Evolutionary conservation across 805 yeast genomes (phyloP).

Genomic region (Blastobotrys chiropterorum): DNA sequence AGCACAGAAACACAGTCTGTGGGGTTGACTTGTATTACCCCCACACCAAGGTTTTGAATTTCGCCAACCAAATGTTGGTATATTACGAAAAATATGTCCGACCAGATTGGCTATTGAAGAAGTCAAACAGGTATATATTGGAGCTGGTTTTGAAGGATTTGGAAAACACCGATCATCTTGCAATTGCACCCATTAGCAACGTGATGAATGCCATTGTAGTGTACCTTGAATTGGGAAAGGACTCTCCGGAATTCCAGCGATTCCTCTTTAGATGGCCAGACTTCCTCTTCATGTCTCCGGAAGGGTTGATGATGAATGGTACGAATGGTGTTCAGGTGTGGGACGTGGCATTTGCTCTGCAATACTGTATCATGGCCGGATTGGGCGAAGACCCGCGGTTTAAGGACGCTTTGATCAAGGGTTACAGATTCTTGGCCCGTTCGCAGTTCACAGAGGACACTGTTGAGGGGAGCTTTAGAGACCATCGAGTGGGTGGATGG

Average conservation of each 20-base stretch:
- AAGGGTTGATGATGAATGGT: slow-evolving; percentile 92
- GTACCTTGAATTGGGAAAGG: slow-evolving; percentile 60
- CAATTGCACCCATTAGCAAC: slow-evolving; percentile 91
- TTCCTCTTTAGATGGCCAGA: slow-evolving; percentile 63
- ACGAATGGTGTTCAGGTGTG: slow-evolving; percentile 97
- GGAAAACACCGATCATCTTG: slow-evolving; percentile 67
- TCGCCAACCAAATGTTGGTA: slow-evolving; percentile 53
- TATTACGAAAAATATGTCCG: slow-evolving; percentile 66
- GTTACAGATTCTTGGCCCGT: slow-evolving; percentile 65
- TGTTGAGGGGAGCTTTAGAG: slow-evolving; percentile 72
- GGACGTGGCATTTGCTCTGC: slow-evolving; percentile 92
- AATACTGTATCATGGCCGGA: slow-evolving; percentile 74
- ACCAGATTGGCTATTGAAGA: slow-evolving; percentile 63
- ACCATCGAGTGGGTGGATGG: slow-evolving; percentile 84
- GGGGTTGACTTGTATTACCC: slow-evolving; percentile 94
- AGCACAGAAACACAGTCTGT: slow-evolving; percentile 77
- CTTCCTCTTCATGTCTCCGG: slow-evolving; percentile 74
- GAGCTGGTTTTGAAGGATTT: slow-evolving; percentile 68
- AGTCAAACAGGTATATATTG: slow-evolving; percentile 48
- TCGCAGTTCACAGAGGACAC: slow-evolving; percentile 84
- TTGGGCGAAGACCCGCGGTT: slow-evolving; percentile 64
- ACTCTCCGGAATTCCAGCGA: slow-evolving; percentile 53
- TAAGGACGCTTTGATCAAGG: slow-evolving; percentile 53
- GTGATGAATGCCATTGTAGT: slow-evolving; percentile 77
- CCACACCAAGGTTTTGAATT: slow-evolving; percentile 62